These are phyloP conservation scores for Tulasnella sp. DNA, from an alignment of 768 basidiomycete species.

Conservation along the genomic window DNA sequence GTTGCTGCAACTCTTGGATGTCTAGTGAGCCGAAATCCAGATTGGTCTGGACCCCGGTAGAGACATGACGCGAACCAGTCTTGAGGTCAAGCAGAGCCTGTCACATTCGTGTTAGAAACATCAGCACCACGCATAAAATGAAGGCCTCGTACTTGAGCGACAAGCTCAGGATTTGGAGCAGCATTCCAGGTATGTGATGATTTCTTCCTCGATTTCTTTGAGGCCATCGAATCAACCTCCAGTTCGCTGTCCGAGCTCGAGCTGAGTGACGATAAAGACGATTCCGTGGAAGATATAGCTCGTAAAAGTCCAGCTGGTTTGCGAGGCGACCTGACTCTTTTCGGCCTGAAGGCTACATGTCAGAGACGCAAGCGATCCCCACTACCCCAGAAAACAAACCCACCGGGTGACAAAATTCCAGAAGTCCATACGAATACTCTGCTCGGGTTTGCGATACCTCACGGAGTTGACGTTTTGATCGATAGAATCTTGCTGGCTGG, in stretches of 20 bases:
- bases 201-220: background rate
- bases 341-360: background rate
- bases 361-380: background rate
- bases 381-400: background rate
- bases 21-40: background rate
- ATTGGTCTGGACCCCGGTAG: background rate
- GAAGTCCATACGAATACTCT: constrained; percentile 88
- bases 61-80: background rate
- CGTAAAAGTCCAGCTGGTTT: constrained; percentile 1
- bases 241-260: background rate
- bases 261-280: constrained; percentile 24
- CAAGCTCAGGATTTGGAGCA: background rate
- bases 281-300: constrained; percentile 5
- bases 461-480: constrained; percentile 51
- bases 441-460: constrained; percentile 86
- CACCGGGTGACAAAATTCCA: constrained; percentile 46
- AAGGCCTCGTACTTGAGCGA: background rate
- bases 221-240: background rate
- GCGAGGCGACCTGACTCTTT: background rate
- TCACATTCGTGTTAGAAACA: background rate
- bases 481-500: constrained; percentile 32
- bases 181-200: background rate
- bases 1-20: background rate
- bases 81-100: constrained; percentile 14
- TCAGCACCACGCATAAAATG: background rate